Percentiles rank a stretch among this genome's conserved stretches.
Evolutionary conservation across 352 stramenopile species (phyloP).

Genomic region (Pelagophyceae sp.): DNA sequence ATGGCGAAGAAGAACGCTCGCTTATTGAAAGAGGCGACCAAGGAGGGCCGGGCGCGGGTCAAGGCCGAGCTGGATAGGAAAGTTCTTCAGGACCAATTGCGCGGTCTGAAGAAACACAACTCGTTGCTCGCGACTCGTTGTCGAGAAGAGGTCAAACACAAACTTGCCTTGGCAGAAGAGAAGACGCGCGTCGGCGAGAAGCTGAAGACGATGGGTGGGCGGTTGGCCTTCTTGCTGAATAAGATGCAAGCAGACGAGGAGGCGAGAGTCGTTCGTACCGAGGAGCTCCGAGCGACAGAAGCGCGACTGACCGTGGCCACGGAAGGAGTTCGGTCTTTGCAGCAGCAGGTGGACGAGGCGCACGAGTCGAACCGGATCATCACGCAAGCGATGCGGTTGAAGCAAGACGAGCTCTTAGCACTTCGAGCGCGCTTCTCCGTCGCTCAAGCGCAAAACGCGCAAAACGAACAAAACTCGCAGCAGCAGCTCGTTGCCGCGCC

Average conservation of each 20-base stretch:
- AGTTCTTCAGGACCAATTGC: conserved; percentile 80
- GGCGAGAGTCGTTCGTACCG: conserved; percentile 71
- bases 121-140: conserved; percentile 75
- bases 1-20: conserved; percentile 87
- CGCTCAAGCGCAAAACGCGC: too few species aligned
- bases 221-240: conserved; percentile 85
- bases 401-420: conserved; percentile 77
- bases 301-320: conserved; percentile 72
- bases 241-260: conserved; percentile 92
- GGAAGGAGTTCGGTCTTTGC: conserved; percentile 72
- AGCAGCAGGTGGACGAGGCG: conserved; percentile 71
- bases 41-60: conserved; percentile 78
- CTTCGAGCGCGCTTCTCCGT: too few species aligned
- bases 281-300: conserved; percentile 86
- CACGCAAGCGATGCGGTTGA: conserved; percentile 69
- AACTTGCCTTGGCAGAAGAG: conserved; percentile 78
- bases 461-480: conserved; percentile 35
- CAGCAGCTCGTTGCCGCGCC: too few species aligned
- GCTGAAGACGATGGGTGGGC: conserved; percentile 76
- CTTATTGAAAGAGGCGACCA: conserved; percentile 80
- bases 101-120: conserved; percentile 89
- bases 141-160: conserved; percentile 74
- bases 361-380: conserved; percentile 82
- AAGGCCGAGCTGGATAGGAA: conserved; percentile 87
- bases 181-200: conserved; percentile 84